A percentile compares a stretch with the other conserved stretches of the same genome.
Evolutionary conservation across 176 grass and related monocot genomes (phyloP).

Genomic region (Musa acuminata): DNA sequence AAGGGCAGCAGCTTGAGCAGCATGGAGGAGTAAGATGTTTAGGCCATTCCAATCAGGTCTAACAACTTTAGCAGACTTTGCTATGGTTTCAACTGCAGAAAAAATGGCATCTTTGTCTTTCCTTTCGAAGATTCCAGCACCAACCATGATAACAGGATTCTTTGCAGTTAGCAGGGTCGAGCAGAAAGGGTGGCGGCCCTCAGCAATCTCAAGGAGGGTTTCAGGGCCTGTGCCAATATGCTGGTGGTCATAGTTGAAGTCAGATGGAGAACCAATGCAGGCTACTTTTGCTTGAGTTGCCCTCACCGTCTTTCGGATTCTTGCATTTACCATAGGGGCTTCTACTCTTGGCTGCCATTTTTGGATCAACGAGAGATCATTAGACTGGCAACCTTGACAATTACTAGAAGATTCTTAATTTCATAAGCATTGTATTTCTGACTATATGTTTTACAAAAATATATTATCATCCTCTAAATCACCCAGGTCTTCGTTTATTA

Average conservation of each 20-base stretch:
- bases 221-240: conserved; percentile 78
- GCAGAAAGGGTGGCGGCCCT: conserved; percentile 74
- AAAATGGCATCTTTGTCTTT: conserved; percentile 70
- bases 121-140: conserved; percentile 73
- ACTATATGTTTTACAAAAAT: too few species aligned
- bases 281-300: conserved; percentile 86
- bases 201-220: conserved; percentile 66
- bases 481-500: too few species aligned
- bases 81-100: conserved; percentile 54
- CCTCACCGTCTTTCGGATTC: conserved; percentile 74
- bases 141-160: conserved; percentile 86
- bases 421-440: too few species aligned
- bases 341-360: conserved; percentile 79
- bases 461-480: too few species aligned
- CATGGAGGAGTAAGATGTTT: conserved; percentile 78
- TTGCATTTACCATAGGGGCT: conserved; percentile 92
- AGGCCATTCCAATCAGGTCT: conserved; percentile 89
- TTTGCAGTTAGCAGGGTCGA: conserved; percentile 60
- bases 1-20: conserved; percentile 87
- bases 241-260: conserved; percentile 82
- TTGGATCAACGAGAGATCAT: neutral
- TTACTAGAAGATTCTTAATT: neutral
- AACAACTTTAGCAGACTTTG: conserved; percentile 58
- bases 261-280: conserved; percentile 71
- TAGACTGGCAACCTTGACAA: neutral